phyloP scores from a whole-genome alignment of 768 basidiomycete genomes.

The Exsudoporus frostii region DNA sequence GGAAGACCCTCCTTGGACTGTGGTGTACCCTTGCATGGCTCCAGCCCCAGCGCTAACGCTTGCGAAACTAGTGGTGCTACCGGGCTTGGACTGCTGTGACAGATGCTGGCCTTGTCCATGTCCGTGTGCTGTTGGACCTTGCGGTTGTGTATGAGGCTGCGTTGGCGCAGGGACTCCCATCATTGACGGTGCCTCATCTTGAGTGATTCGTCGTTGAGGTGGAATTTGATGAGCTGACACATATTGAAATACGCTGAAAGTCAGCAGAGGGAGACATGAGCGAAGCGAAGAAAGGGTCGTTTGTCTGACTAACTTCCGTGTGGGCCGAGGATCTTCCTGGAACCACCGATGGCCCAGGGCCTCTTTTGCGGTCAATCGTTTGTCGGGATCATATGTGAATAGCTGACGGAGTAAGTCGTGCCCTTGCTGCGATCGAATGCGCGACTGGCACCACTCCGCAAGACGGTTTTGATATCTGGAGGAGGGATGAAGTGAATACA shows the following conservation, averaged over 20 bases:
- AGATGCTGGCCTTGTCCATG: constrained; percentile 46
- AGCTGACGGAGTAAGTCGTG: constrained; percentile 83
- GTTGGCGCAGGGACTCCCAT: constrained; percentile 58
- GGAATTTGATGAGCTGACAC: constrained; percentile 67
- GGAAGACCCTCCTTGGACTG: constrained; percentile 36
- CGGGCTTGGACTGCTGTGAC: constrained; percentile 45
- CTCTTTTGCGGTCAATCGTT: constrained; percentile 76
- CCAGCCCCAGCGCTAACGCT: constrained; percentile 57
- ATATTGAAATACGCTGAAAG: constrained; percentile 67
- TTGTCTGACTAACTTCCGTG: constrained; percentile 64
- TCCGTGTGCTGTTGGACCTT: constrained; percentile 42
- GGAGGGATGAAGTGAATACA: constrained; percentile 21
- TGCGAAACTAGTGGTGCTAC: constrained; percentile 60
- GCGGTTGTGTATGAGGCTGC: constrained; percentile 39
- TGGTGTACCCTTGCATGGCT: constrained; percentile 27
- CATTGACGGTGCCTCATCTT: constrained; percentile 90
- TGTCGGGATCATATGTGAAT: constrained; percentile 89
- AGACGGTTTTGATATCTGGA: constrained; percentile 59
- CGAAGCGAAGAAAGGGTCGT: background rate
- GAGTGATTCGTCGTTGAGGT: constrained; percentile 84
- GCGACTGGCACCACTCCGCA: constrained; percentile 68
- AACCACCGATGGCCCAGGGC: constrained; percentile 91
- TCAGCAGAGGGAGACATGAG: constrained; percentile 4
- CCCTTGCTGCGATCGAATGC: constrained; percentile 58
- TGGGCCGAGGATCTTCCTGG: constrained; percentile 82